Base-by-base conservation (phyloP, 2,329 filamentous ascomycete genomes). In the Aspergillus candidus region DNA sequence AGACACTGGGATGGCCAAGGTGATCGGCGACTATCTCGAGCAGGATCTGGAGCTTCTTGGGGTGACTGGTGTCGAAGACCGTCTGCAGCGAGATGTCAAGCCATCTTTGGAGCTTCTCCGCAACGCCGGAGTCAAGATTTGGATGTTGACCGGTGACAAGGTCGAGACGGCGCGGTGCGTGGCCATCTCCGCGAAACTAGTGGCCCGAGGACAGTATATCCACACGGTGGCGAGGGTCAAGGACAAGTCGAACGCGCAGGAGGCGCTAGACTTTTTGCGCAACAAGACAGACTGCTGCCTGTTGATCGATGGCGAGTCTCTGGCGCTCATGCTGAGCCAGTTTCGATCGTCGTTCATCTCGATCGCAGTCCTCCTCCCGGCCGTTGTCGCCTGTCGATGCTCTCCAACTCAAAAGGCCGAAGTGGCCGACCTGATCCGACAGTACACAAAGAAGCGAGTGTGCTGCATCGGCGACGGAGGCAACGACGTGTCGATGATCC, bases 81-180 rank as follows among this genome's bases (percentile, higher is more conserved):
- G 94, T 62, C 78, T 98, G 11, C 93, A 98, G 64, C 84, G 83
- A 51, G 89, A 97, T 59, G 93, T 98, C 60, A 98, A 97, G 65
- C 86, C 91, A 1, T 95, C 89, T 0, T 76, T 98, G 5, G 94
- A 98, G 66, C 79, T 98, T 4, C 78, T 98, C 41, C 87, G 93
- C 53, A 98, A 98, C 58, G 93, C 93, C 0, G 93, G 93, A 18
- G 93, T 98, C 70, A 97, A 97, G 67, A 97, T 98, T 40, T 98
- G 93, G 93, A 98, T 98, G 93, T 75, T 98, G 63, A 98, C 93
- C 0, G 93, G 93, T 37, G 93, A 98, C 74, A 98, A 98, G 69
- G 88, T 98, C 3, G 93, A 98, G 69, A 98, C 93, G 11, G 93
- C 93, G 12, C 83, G 93, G 31, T 98, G 93, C 67, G 91, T 98